Evolutionary conservation across 768 basidiomycete species (phyloP).

Genomic region (Podaxis pistillaris): DNA sequence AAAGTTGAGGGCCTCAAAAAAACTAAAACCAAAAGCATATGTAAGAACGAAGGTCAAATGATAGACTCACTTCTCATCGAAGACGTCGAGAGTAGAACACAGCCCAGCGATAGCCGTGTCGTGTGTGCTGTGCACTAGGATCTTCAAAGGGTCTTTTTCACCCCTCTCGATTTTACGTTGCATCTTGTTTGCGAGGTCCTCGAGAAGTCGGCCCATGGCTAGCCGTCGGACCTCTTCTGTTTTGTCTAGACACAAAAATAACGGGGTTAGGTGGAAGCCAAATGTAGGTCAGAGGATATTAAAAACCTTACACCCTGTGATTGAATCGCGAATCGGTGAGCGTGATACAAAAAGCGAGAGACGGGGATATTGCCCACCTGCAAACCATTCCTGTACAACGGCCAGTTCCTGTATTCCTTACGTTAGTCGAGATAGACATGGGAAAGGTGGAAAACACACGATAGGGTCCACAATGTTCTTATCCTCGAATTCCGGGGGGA

Average conservation of each 20-base stretch:
- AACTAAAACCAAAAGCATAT: neutral
- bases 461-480: constrained; percentile 55
- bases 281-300: neutral
- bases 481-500: constrained; percentile 74
- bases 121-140: constrained; percentile 71
- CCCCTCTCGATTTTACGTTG: constrained; percentile 48
- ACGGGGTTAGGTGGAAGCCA: neutral
- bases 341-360: constrained; percentile 4
- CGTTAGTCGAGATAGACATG: neutral
- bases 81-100: constrained; percentile 65
- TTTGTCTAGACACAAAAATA: constrained; percentile 45
- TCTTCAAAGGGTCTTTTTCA: constrained; percentile 49
- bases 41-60: neutral
- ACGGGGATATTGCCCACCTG: constrained; percentile 35
- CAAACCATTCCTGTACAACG: constrained; percentile 78
- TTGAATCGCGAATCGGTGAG: constrained; percentile 12
- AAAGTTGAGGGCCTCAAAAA: neutral
- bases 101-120: constrained; percentile 70
- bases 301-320: constrained; percentile 40
- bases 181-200: constrained; percentile 64
- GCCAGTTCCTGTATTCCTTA: constrained; percentile 54
- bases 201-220: constrained; percentile 74
- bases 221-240: constrained; percentile 72
- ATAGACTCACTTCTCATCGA: constrained; percentile 57
- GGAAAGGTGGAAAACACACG: constrained; percentile 30